These are phyloP conservation scores for Lasiosphaeria miniovina DNA, from an alignment of 495 filamentous ascomycete genomes.

Conservation along the genomic window DNA sequence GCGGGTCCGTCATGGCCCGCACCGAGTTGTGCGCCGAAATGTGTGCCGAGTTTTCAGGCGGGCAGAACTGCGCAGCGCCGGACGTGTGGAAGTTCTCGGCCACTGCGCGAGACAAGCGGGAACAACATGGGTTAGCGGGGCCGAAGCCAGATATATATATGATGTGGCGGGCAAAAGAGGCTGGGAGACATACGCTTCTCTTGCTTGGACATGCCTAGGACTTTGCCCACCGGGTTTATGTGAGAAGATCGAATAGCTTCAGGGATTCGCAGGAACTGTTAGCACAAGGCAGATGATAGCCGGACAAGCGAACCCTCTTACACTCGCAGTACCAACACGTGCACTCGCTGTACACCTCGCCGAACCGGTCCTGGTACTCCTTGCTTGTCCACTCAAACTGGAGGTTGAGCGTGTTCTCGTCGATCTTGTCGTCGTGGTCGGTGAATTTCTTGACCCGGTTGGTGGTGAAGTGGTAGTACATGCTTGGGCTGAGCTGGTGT, in stretches of 20 bases:
- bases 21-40: slow-evolving; percentile 68
- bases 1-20: slow-evolving; percentile 32
- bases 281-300: background rate
- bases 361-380: slow-evolving; percentile 59
- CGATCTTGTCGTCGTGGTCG: slow-evolving; percentile 86
- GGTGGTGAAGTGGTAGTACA: slow-evolving; percentile 60
- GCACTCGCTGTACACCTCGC: slow-evolving; percentile 73
- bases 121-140: slow-evolving; percentile 7
- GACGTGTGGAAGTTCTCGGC: slow-evolving; percentile 53
- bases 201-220: slow-evolving; percentile 42
- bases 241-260: slow-evolving; percentile 62
- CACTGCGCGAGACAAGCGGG: slow-evolving; percentile 33
- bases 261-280: background rate
- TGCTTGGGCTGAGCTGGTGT: slow-evolving; percentile 60
- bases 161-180: slow-evolving; percentile 17
- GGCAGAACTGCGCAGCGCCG: slow-evolving; percentile 51
- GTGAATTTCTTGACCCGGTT: slow-evolving; percentile 52
- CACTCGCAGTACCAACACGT: slow-evolving; percentile 89
- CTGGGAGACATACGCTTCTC: slow-evolving; percentile 38
- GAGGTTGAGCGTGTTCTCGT: slow-evolving; percentile 56
- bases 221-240: slow-evolving; percentile 42
- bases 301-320: slow-evolving; percentile 12
- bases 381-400: slow-evolving; percentile 75
- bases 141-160: slow-evolving; percentile 1
- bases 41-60: slow-evolving; percentile 61